Evolutionary conservation across 371 early-diverging fungal genomes (phyloP).

Genomic region (Funneliformis caledonium): DNA sequence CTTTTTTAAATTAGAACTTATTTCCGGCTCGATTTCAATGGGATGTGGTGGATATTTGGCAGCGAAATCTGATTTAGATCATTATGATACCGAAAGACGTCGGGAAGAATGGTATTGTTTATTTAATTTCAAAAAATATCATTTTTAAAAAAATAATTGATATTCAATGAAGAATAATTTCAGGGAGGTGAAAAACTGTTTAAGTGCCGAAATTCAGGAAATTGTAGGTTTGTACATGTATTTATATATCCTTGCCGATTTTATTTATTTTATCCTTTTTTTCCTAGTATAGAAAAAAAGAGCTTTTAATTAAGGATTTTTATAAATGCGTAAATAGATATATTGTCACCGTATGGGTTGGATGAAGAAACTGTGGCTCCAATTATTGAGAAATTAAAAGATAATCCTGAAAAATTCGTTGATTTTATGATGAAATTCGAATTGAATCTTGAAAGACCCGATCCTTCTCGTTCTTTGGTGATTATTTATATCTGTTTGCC

Average conservation of each 20-base stretch:
- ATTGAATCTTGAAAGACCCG: slow-evolving; percentile 67
- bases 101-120: slow-evolving; percentile 49
- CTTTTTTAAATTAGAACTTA: slow-evolving; percentile 54
- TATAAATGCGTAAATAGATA: slow-evolving; percentile 44
- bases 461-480: slow-evolving; percentile 65
- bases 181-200: slow-evolving; percentile 60
- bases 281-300: background rate
- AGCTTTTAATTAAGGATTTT: background rate
- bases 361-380: slow-evolving; percentile 60
- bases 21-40: slow-evolving; percentile 70
- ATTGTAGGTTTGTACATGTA: slow-evolving; percentile 47
- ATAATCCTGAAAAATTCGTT: slow-evolving; percentile 63
- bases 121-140: background rate
- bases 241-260: background rate
- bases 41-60: slow-evolving; percentile 69
- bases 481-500: slow-evolving; percentile 21
- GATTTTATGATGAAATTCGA: slow-evolving; percentile 85
- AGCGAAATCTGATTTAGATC: slow-evolving; percentile 69
- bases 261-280: background rate
- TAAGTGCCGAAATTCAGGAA: slow-evolving; percentile 69
- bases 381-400: slow-evolving; percentile 60
- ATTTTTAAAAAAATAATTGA: background rate
- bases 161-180: background rate
- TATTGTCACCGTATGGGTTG: slow-evolving; percentile 67
- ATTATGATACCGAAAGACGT: slow-evolving; percentile 66